Conservation (phyloP, 148 eudicot species). For the Cornus florida region DNA sequence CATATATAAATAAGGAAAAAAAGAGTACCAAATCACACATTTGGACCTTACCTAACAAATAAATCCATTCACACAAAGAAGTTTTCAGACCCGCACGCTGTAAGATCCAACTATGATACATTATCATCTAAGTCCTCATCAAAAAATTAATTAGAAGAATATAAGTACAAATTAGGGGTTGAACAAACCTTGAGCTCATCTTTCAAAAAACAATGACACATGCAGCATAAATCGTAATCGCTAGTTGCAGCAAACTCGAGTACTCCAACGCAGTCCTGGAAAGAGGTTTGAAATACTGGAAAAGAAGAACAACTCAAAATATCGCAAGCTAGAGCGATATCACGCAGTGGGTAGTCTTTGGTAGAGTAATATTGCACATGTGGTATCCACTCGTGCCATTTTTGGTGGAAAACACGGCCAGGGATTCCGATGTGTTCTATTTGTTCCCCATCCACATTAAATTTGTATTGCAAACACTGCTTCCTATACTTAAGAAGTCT, state of each 20-base stretch:
- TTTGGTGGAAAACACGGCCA: slow-evolving; percentile 57
- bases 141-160: slow-evolving; percentile 29
- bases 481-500: too few species aligned
- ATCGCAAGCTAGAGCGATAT: slow-evolving; percentile 46
- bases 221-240: too few species aligned
- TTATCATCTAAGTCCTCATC: not conserved
- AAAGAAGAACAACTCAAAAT: slow-evolving; percentile 54
- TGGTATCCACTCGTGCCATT: slow-evolving; percentile 63
- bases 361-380: slow-evolving; percentile 59
- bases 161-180: not conserved
- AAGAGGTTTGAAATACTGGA: slow-evolving; percentile 58
- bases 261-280: slow-evolving; percentile 60
- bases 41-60: not conserved
- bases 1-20: too few species aligned
- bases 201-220: too few species aligned
- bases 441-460: not conserved
- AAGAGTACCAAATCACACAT: too few species aligned
- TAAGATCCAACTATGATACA: too few species aligned
- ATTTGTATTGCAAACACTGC: too few species aligned
- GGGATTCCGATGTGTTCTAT: slow-evolving; percentile 42
- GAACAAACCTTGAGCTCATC: too few species aligned
- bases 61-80: not conserved
- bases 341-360: slow-evolving; percentile 45
- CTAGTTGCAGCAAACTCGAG: slow-evolving; percentile 45
- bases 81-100: slow-evolving; percentile 6